Percentiles rank a stretch among this genome's conserved stretches.
phyloP scores from a whole-genome alignment of 441 rosid species.

The Adansonia gregorii region DNA sequence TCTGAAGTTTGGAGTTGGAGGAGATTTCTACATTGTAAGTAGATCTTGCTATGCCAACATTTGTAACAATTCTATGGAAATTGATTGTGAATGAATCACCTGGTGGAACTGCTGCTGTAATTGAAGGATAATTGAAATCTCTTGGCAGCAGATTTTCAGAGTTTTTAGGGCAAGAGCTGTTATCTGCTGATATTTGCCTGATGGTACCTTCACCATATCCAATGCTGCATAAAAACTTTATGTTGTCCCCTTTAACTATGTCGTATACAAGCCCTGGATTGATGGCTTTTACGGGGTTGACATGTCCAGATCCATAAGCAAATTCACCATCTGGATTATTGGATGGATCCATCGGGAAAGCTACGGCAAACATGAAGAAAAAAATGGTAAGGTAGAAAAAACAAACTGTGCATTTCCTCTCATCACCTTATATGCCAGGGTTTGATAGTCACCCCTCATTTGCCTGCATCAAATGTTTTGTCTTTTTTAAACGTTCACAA shows the following conservation, averaged over 20 bases:
- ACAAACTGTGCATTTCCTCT: too few relatives aligned
- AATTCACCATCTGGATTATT: not conserved
- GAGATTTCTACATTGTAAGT: conserved; percentile 1
- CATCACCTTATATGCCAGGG: too few relatives aligned
- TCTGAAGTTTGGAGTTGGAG: not conserved
- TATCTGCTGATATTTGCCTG: not conserved
- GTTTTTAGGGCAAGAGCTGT: not conserved
- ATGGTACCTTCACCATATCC: not conserved
- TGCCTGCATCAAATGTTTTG: too few relatives aligned
- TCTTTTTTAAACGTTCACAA: too few relatives aligned
- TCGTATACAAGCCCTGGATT: conserved; percentile 15
- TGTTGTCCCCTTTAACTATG: not conserved
- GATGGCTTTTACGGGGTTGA: conserved; percentile 13
- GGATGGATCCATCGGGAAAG: conserved; percentile 2
- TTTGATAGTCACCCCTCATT: too few relatives aligned
- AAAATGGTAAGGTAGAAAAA: not conserved
- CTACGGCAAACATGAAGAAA: not conserved
- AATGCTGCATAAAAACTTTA: conserved; percentile 2
- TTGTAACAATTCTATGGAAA: conserved; percentile 13
- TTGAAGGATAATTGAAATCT: conserved; percentile 17
- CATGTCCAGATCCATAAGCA: conserved; percentile 12
- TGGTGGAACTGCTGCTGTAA: not conserved
- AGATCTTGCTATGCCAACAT: conserved; percentile 2
- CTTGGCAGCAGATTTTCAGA: not conserved
- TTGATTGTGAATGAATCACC: not conserved